A percentile compares a stretch with the other conserved stretches of the same genome.
phyloP scores from a whole-genome alignment of 2,329 filamentous ascomycete genomes.

The Fusarium sororula region DNA sequence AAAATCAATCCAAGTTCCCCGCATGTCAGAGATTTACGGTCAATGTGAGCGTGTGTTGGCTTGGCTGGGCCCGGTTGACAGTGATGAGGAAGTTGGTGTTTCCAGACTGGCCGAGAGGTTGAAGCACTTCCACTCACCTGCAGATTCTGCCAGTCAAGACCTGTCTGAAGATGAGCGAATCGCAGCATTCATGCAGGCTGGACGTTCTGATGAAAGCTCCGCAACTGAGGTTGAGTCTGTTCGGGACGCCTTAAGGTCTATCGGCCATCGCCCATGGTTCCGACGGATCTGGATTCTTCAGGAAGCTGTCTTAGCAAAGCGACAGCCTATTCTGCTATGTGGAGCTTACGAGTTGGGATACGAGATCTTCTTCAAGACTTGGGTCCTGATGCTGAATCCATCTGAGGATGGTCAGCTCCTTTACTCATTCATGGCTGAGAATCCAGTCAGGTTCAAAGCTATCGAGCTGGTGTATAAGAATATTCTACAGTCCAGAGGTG shows the following conservation, averaged over 20 bases:
- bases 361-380: constrained; percentile 10
- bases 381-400: constrained; percentile 11
- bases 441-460: constrained; percentile 5
- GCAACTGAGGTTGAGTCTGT: not conserved
- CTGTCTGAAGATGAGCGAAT: not conserved
- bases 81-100: not conserved
- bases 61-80: not conserved
- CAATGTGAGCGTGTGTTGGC: constrained; percentile 16
- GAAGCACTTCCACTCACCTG: not conserved
- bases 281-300: constrained; percentile 24
- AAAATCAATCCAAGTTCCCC: constrained; percentile 16
- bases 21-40: constrained; percentile 26
- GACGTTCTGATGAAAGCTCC: rapidly evolving
- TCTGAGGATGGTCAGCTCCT: constrained; percentile 1
- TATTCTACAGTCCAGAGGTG: not conserved
- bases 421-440: not conserved
- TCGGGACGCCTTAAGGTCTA: not conserved
- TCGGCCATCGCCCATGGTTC: constrained; percentile 16
- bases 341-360: not conserved
- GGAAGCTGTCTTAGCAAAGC: constrained; percentile 5
- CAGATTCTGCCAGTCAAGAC: rapidly evolving
- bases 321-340: not conserved
- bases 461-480: not conserved
- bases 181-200: not conserved
- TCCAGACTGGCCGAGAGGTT: not conserved